Evolutionary conservation across 345 rosid species (phyloP).

Genomic region (Linum tenue): DNA sequence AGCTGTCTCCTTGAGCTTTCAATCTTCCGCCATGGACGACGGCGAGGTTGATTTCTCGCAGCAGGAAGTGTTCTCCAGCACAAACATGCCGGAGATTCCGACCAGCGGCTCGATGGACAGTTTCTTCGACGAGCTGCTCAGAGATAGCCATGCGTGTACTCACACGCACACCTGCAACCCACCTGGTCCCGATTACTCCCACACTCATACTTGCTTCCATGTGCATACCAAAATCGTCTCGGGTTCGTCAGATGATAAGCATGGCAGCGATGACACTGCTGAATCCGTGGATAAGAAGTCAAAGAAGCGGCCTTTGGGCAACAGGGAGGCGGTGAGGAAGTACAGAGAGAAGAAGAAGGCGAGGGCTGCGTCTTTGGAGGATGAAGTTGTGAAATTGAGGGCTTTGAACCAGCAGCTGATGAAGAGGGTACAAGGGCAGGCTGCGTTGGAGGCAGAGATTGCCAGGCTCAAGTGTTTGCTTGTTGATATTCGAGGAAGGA

Average conservation of each 20-base stretch:
- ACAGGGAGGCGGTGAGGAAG: slow-evolving; percentile 87
- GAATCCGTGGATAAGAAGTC: slow-evolving; percentile 56
- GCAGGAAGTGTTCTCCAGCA: slow-evolving; percentile 52
- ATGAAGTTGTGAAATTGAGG: slow-evolving; percentile 62
- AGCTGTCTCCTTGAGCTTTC: neutral
- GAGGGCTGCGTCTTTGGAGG: slow-evolving; percentile 85
- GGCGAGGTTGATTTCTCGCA: slow-evolving; percentile 89
- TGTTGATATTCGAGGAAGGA: slow-evolving; percentile 89
- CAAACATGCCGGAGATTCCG: slow-evolving; percentile 52
- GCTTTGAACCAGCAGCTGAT: slow-evolving; percentile 70
- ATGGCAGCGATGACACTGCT: slow-evolving; percentile 58
- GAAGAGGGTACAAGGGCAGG: slow-evolving; percentile 86
- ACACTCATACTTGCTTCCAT: slow-evolving; percentile 86
- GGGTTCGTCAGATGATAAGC: slow-evolving; percentile 50
- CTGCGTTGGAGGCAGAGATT: slow-evolving; percentile 78
- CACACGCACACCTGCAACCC: slow-evolving; percentile 95
- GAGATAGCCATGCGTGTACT: slow-evolving; percentile 72
- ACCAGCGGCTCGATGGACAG: slow-evolving; percentile 65
- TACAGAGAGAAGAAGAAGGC: slow-evolving; percentile 98
- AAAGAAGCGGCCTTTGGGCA: slow-evolving; percentile 71
- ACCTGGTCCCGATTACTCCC: slow-evolving; percentile 79
- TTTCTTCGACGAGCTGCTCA: slow-evolving; percentile 48
- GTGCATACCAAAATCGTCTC: slow-evolving; percentile 83
- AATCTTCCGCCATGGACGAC: slow-evolving; percentile 49
- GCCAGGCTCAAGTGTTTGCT: slow-evolving; percentile 93